These are phyloP conservation scores for Apophysomyces ossiformis DNA, from an alignment of 371 early-diverging fungal species.

Conservation along the genomic window DNA sequence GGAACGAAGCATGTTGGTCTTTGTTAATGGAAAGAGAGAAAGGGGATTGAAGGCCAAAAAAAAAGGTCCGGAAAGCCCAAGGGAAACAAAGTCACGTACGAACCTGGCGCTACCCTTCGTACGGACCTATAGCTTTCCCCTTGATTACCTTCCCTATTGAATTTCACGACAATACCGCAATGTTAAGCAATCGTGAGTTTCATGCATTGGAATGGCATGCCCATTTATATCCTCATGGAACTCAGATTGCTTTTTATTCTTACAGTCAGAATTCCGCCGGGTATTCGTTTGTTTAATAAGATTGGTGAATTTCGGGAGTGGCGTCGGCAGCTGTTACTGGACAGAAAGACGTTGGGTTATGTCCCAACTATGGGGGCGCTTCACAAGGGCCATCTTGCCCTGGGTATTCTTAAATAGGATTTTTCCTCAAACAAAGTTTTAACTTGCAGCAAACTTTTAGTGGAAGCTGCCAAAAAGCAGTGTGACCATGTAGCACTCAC, in stretches of 20 bases:
- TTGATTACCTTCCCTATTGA: no score
- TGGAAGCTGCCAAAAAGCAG: slow-evolving; percentile 59
- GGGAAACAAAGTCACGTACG: not conserved
- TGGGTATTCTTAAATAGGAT: slow-evolving; percentile 52
- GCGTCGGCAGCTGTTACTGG: slow-evolving; percentile 56
- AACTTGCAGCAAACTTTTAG: slow-evolving; percentile 30
- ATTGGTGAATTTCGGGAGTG: slow-evolving; percentile 69
- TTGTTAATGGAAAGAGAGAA: not conserved
- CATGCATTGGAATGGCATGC: no score
- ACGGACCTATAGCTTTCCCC: no score
- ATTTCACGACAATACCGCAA: no score
- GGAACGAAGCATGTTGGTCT: not conserved
- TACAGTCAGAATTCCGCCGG: slow-evolving; percentile 44
- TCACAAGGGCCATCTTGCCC: slow-evolving; percentile 85
- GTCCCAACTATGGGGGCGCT: slow-evolving; percentile 94
- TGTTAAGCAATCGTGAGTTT: no score
- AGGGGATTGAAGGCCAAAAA: not conserved
- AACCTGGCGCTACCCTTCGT: not conserved
- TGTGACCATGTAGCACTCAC: slow-evolving; percentile 80
- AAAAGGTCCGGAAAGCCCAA: not conserved
- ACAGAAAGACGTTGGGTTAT: slow-evolving; percentile 68
- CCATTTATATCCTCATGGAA: no score
- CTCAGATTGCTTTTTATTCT: no score
- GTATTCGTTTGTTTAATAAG: slow-evolving; percentile 64
- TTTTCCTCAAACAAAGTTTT: not conserved